phyloP scores from a whole-genome alignment of 1,284 basidiomycete species.

The Fomitopsis schrenkii region DNA sequence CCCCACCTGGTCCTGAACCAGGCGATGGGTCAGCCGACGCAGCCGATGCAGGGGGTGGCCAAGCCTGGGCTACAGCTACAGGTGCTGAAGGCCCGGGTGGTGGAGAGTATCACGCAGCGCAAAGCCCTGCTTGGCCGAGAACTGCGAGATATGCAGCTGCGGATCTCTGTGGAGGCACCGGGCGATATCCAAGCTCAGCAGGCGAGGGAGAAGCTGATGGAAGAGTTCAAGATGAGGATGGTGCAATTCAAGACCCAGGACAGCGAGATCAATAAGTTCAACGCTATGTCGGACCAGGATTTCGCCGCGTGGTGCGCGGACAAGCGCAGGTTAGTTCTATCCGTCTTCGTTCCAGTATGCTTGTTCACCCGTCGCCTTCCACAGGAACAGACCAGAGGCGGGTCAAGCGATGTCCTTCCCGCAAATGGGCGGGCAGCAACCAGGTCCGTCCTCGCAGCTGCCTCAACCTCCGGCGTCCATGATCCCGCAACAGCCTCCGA shows the following conservation, averaged over 20 bases:
- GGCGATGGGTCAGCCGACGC: conserved; percentile 9
- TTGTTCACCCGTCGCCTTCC: background rate
- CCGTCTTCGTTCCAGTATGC: background rate
- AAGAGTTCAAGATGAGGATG: conserved; percentile 32
- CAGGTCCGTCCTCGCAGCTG: conserved; percentile 6
- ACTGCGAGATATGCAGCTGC: background rate
- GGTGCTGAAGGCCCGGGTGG: conserved; percentile 3
- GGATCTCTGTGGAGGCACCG: background rate
- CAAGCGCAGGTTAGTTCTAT: background rate
- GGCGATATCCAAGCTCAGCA: background rate
- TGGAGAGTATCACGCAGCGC: background rate
- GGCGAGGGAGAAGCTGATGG: conserved; percentile 26
- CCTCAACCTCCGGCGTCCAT: conserved; percentile 8
- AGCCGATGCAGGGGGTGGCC: conserved; percentile 3
- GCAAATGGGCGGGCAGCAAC: conserved; percentile 8
- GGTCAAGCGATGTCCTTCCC: background rate
- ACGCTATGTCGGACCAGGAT: background rate
- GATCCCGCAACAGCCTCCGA: conserved; percentile 11
- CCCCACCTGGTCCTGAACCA: background rate
- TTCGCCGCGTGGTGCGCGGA: background rate
- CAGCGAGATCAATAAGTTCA: background rate
- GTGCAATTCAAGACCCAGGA: conserved; percentile 32
- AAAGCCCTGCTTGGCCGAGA: background rate
- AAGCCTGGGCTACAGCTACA: conserved; percentile 2
- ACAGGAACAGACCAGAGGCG: background rate